Base-by-base conservation (phyloP, 2,329 filamentous ascomycete genomes). In the Hypoxylon sp. region DNA sequence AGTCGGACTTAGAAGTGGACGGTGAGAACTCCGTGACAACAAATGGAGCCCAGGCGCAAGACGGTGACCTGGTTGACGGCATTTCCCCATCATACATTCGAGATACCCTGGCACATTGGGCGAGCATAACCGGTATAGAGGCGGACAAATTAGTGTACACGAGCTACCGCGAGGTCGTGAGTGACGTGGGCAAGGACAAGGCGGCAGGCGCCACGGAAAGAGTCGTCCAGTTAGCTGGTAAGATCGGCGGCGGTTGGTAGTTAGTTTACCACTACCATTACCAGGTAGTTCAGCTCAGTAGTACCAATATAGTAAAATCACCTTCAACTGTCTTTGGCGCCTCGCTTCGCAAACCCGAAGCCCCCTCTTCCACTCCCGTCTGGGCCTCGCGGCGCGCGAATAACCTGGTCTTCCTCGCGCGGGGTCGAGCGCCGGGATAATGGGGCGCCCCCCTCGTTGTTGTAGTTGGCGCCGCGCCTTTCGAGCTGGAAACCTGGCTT, bases 231-330 rank as follows among this genome's bases (percentile, higher is more conserved):
- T 85, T 99, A 76, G 95, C 95, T 51, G 91, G 93, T 62, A 96
- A 94, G 80, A 92, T 94, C 74, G 96, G 94, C 58, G 96, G 96
- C 58, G 96, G 96, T 24, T 99, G 96, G 96, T 98, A 86, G 81
- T 31, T 37, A 27, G 24, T 39, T n/a, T 50, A 39, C 13, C 21
- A 37, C 21, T 21, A 19, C 39, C 39, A 21, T 44, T 11, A 17
- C 39, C 17, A 21, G 24, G 54, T 65, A 65, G 62, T 29, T 52
- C 46, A n/a, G 56, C 65, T 68, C 72, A 72, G 53, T 69, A 69
- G 66, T 69, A 67, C 67, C 48, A 74, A 70, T 74, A 69, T 44
- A 74, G 70, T 74, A 69, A 56, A 56, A 66, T 47, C 15, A 35
- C 24, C 24, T 74, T 85, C 82, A 86, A 78, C 80, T 77, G 60